These are phyloP conservation scores for Eucalyptus pumila DNA, from an alignment of 345 rosid genomes.

Conservation along the genomic window DNA sequence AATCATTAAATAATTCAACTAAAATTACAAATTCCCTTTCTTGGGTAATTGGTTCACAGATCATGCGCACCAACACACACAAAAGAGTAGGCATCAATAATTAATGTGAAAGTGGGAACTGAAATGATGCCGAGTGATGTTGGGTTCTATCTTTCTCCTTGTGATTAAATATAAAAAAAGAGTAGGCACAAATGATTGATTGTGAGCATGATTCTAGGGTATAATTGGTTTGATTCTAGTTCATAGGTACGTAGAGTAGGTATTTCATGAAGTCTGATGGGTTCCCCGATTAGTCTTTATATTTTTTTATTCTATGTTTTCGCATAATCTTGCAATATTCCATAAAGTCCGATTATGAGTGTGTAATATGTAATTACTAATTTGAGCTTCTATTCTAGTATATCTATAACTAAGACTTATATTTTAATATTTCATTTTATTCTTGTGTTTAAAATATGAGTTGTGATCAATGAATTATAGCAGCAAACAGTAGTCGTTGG, in stretches of 20 bases:
- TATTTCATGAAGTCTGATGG: neutral
- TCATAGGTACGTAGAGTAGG: neutral
- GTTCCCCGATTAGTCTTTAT: too few relatives aligned
- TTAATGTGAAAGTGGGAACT: neutral
- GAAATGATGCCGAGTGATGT: neutral
- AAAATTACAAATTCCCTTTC: neutral
- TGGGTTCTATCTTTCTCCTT: neutral
- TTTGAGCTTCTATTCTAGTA: too few relatives aligned
- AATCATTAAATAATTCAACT: neutral
- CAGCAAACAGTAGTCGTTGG: accelerated
- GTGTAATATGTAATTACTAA: too few relatives aligned
- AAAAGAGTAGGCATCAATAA: neutral
- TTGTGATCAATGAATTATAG: accelerated
- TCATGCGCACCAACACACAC: neutral
- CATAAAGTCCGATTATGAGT: too few relatives aligned
- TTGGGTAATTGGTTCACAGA: neutral
- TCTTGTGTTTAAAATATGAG: too few relatives aligned
- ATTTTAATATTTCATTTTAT: neutral
- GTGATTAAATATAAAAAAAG: too few relatives aligned
- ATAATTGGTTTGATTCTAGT: neutral
- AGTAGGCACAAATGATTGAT: neutral
- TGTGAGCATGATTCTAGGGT: too few relatives aligned
- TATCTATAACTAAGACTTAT: too few relatives aligned
- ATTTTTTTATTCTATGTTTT: too few relatives aligned
- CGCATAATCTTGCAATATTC: accelerated